Evolutionary conservation across 257 asterid genomes (phyloP).

Genomic region (Jasminum sambac): DNA sequence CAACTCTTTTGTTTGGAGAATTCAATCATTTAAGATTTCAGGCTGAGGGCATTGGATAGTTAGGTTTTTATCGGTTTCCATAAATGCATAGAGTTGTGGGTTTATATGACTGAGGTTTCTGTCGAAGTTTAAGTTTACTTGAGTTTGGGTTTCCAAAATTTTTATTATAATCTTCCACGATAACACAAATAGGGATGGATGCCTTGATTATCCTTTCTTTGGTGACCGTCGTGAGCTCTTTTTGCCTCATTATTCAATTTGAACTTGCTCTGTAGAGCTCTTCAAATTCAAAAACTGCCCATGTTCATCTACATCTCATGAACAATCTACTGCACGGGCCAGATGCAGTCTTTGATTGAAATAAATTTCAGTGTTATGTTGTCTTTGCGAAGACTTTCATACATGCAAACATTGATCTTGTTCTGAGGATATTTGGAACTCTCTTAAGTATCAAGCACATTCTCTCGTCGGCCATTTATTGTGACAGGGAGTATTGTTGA

Average conservation of each 20-base stretch:
- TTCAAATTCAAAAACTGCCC: background rate
- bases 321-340: background rate
- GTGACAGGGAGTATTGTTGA: background rate
- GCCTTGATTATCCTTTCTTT: background rate
- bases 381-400: background rate
- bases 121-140: background rate
- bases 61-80: background rate
- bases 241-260: background rate
- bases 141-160: background rate
- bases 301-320: no score
- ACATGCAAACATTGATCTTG: background rate
- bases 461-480: background rate
- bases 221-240: background rate
- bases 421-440: background rate
- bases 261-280: background rate
- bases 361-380: background rate
- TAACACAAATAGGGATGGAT: background rate
- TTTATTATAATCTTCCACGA: background rate
- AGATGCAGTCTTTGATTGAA: background rate
- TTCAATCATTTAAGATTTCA: background rate
- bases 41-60: background rate
- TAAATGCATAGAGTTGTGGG: background rate
- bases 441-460: background rate
- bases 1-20: conserved; percentile 7
- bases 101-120: background rate